Conservation (phyloP, 2,329 filamentous ascomycete genomes). For the Penicillium sp. region DNA sequence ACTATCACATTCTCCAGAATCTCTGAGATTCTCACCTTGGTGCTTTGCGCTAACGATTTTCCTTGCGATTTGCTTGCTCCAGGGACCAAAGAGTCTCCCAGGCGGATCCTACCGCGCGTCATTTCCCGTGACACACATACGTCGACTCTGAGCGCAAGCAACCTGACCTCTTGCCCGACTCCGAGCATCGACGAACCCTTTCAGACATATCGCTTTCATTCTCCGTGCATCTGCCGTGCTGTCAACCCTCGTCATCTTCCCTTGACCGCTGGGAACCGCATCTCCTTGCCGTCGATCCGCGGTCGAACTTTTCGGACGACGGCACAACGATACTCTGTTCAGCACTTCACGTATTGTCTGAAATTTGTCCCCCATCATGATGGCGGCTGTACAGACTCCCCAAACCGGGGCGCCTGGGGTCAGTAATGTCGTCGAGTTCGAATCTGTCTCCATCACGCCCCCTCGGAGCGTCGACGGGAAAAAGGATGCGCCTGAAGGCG, state of each 20-base stretch:
- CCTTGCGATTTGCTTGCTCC: constrained; percentile 5
- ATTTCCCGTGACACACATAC: too few relatives aligned
- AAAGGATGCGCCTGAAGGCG: constrained; percentile 39
- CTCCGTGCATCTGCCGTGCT: constrained; percentile 6
- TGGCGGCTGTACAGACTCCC: constrained; percentile 30
- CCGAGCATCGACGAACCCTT: constrained; percentile 2
- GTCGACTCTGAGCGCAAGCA: too few relatives aligned
- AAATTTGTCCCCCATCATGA: constrained; percentile 22
- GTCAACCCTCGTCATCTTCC: constrained; percentile 15
- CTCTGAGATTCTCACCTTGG: constrained; percentile 9
- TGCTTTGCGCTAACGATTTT: constrained; percentile 9
- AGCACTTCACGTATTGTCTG: too few relatives aligned
- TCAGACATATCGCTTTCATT: background rate
- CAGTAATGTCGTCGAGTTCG: constrained; percentile 21
- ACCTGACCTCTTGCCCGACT: background rate
- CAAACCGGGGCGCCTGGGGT: constrained; percentile 21
- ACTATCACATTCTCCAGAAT: background rate
- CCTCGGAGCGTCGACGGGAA: constrained; percentile 41
- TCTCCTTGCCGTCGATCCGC: constrained; percentile 39
- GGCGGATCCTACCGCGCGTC: background rate
- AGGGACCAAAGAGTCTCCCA: constrained; percentile 17
- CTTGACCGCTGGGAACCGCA: constrained; percentile 39
- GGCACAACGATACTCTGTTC: constrained; percentile 19
- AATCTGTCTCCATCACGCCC: constrained; percentile 37
- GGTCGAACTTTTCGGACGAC: constrained; percentile 37